phyloP scores from a whole-genome alignment of 768 basidiomycete genomes.

The Suillus subluteus region DNA sequence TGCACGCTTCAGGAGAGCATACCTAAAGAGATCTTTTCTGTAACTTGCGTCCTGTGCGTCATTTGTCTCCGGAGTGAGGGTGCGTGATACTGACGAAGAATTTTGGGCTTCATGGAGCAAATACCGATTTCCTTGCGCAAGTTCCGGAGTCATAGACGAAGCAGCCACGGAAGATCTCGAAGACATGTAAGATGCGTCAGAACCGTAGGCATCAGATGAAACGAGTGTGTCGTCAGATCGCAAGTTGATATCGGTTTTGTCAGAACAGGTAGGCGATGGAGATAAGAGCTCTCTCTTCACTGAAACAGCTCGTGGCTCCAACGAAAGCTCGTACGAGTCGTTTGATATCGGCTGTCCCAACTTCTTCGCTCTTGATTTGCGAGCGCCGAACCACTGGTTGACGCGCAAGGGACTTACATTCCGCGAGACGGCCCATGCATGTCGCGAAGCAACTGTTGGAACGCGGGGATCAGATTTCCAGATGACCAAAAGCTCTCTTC shows the following conservation, averaged over 20 bases:
- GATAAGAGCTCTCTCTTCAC: conserved; percentile 17
- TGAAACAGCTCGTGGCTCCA: conserved; percentile 5
- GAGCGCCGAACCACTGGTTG: conserved; percentile 31
- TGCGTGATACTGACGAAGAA: neutral
- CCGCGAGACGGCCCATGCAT: conserved; percentile 30
- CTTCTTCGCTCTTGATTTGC: conserved; percentile 29
- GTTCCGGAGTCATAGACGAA: neutral
- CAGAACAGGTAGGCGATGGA: neutral
- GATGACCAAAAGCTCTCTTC: conserved; percentile 33
- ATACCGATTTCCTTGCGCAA: neutral
- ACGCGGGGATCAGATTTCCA: conserved; percentile 33
- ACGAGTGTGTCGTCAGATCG: conserved; percentile 30
- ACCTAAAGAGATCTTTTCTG: neutral
- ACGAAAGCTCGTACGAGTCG: conserved; percentile 27
- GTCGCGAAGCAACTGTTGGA: conserved; percentile 31
- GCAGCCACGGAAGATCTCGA: neutral
- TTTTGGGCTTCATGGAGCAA: neutral
- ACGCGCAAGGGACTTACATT: conserved; percentile 23
- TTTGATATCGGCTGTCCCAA: conserved; percentile 20
- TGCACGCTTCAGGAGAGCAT: neutral
- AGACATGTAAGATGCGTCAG: neutral
- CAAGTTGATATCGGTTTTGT: conserved; percentile 9
- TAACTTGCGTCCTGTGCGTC: neutral
- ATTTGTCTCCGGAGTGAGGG: neutral
- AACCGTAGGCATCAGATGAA: conserved; percentile 3